A percentile compares a stretch with the other conserved stretches of the same genome.
phyloP scores from a whole-genome alignment of 78 protist species.

The Dictyostelium firmibasis region DNA sequence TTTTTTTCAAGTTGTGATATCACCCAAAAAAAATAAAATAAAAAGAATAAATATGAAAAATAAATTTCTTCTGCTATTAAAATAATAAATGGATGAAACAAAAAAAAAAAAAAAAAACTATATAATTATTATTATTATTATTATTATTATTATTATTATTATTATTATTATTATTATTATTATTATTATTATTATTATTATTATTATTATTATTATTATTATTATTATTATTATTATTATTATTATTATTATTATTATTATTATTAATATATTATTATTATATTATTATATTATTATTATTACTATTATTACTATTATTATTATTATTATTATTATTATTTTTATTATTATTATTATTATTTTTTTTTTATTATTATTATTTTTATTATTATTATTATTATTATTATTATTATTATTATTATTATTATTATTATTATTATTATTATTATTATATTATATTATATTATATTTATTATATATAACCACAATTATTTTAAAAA shows the following conservation, averaged over 20 bases:
- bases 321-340: conserved; percentile 9
- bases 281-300: neutral
- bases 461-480: neutral
- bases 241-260: no score
- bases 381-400: neutral
- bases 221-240: no score
- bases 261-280: neutral
- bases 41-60: neutral
- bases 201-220: no score
- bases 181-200: no score
- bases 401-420: neutral
- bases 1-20: no score
- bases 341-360: neutral
- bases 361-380: no score
- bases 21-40: neutral
- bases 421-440: neutral
- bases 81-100: neutral
- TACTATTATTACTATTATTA: neutral
- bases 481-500: neutral
- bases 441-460: neutral
- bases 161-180: no score
- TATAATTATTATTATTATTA: no score
- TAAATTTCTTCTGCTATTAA: neutral
- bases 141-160: no score
- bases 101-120: neutral